A percentile compares a stretch with the other conserved stretches of the same genome.
These are phyloP conservation scores for Lodderomyces metapsilosis DNA, from an alignment of 1,139 yeast genomes.

Conservation along the genomic window DNA sequence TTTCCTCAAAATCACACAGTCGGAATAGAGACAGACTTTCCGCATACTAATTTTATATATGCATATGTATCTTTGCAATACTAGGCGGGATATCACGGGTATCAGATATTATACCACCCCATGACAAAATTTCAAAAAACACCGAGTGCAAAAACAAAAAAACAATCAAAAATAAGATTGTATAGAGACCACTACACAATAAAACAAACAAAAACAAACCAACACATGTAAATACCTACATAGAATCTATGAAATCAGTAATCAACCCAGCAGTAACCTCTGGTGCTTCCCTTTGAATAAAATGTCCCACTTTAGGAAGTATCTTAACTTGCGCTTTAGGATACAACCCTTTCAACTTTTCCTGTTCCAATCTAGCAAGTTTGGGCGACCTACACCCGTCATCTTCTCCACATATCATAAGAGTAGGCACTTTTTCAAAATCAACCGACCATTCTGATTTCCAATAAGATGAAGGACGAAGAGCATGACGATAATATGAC, in stretches of 20 bases:
- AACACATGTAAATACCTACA: too few species aligned
- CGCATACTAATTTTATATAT: too few species aligned
- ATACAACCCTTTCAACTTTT: conserved; percentile 18
- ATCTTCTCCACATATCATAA: conserved; percentile 35
- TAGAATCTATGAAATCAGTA: conserved; percentile 27
- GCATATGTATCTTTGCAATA: too few species aligned
- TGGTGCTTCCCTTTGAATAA: conserved; percentile 44
- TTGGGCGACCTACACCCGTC: conserved; percentile 42
- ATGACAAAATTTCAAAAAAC: too few species aligned
- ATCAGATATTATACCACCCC: too few species aligned
- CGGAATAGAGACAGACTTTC: too few species aligned
- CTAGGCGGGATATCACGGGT: too few species aligned
- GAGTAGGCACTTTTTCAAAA: conserved; percentile 39
- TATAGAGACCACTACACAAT: too few species aligned
- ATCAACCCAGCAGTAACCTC: conserved; percentile 25
- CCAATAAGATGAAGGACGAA: conserved; percentile 22
- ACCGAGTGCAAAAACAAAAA: too few species aligned
- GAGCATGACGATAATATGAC: conserved; percentile 40
- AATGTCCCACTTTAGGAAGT: conserved; percentile 37
- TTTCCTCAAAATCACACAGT: too few species aligned
- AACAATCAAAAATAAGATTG: too few species aligned
- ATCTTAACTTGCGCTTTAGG: conserved; percentile 29
- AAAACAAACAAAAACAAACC: too few species aligned
- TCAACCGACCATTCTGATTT: conserved; percentile 31
- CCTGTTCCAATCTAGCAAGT: conserved; percentile 27